These are phyloP conservation scores for Yarrowia divulgata DNA, from an alignment of 805 yeast species.

Conservation along the genomic window DNA sequence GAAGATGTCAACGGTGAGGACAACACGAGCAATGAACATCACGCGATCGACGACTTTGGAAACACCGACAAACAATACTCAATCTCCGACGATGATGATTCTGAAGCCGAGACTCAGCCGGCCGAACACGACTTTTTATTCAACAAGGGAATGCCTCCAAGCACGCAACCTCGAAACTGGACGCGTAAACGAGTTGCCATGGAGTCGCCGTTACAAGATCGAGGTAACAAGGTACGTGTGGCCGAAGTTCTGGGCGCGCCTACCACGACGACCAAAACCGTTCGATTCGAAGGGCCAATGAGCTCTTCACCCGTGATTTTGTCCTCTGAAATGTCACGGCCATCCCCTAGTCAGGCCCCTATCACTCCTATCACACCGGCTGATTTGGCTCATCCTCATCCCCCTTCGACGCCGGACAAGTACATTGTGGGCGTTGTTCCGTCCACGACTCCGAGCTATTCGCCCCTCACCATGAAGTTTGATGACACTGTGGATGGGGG, in stretches of 20 bases:
- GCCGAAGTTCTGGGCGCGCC: background rate
- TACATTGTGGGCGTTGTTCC: conserved; percentile 7
- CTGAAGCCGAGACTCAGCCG: conserved; percentile 4
- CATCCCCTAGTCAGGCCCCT: conserved; percentile 14
- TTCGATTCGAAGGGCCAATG: conserved; percentile 6
- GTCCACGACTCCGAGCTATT: conserved; percentile 24
- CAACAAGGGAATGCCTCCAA: conserved; percentile 7
- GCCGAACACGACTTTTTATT: background rate
- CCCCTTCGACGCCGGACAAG: conserved; percentile 20
- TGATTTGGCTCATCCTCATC: background rate
- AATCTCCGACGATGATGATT: background rate
- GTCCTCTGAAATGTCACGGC: conserved; percentile 12
- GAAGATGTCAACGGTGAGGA: background rate
- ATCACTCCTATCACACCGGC: conserved; percentile 27
- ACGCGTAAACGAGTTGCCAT: background rate
- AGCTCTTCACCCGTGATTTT: conserved; percentile 16
- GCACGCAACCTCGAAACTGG: conserved; percentile 20
- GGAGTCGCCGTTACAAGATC: conserved; percentile 10
- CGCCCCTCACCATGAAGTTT: conserved; percentile 16
- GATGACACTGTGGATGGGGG: conserved; percentile 6
- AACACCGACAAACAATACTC: background rate
- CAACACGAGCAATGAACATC: too few relatives aligned
- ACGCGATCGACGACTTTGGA: too few relatives aligned
- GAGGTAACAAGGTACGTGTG: background rate
- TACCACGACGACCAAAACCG: background rate